phyloP scores from a whole-genome alignment of 2,329 filamentous ascomycete genomes.

The Chrysosporium keratinophilum region DNA sequence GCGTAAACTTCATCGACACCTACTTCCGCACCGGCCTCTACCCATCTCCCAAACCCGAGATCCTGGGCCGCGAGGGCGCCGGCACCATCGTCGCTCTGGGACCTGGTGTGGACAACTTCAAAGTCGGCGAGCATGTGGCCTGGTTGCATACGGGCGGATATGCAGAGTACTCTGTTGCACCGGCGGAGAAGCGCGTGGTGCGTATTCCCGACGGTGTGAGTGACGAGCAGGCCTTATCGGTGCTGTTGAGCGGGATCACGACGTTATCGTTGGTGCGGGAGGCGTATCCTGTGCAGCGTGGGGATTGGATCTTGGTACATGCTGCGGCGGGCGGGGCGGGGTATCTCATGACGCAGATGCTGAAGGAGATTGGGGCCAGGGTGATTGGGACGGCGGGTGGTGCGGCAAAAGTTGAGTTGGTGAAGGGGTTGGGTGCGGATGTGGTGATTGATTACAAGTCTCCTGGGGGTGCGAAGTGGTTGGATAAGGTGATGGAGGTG shows the following conservation, averaged over 20 bases:
- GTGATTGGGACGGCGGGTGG: constrained; percentile 72
- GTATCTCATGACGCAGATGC: constrained; percentile 62
- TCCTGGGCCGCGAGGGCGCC: constrained; percentile 68
- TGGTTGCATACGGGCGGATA: constrained; percentile 52
- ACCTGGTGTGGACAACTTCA: constrained; percentile 42
- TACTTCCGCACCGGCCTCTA: constrained; percentile 86
- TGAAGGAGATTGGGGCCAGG: constrained; percentile 60
- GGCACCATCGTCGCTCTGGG: constrained; percentile 58
- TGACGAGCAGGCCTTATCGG: constrained; percentile 55
- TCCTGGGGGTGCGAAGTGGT: constrained; percentile 67
- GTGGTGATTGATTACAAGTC: constrained; percentile 70
- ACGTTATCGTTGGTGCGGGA: constrained; percentile 70
- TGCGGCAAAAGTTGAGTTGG: constrained; percentile 59
- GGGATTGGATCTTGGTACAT: constrained; percentile 74
- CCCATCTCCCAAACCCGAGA: constrained; percentile 57
- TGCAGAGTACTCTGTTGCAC: constrained; percentile 49
- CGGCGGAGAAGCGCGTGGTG: constrained; percentile 44
- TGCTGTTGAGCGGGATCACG: constrained; percentile 71
- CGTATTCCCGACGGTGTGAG: constrained; percentile 54
- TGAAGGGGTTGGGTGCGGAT: constrained; percentile 56
- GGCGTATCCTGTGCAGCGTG: constrained; percentile 57
- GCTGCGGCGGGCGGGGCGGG: constrained; percentile 79
- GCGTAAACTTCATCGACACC: constrained; percentile 83
- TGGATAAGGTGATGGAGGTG: constrained; percentile 75
- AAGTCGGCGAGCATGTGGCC: constrained; percentile 59